Evolutionary conservation across 345 rosid genomes (phyloP).

Genomic region (Rhodamnia rubescens): DNA sequence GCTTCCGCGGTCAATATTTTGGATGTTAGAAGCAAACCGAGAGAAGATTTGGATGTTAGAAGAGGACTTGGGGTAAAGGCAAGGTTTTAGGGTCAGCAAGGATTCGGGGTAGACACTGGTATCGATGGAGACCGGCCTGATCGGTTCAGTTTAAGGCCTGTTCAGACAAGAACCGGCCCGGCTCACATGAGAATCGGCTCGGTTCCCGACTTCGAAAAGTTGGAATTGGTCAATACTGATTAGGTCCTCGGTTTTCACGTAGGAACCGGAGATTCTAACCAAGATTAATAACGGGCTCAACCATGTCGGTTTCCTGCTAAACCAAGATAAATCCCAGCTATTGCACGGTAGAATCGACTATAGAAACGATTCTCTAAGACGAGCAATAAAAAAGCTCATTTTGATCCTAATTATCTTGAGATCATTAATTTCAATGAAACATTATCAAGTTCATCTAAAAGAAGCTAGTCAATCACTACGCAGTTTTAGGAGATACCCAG

Average conservation of each 20-base stretch:
- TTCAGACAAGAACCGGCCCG: not conserved
- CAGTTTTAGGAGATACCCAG: not conserved
- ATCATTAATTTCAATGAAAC: not conserved
- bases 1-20: not conserved
- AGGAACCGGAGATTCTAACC: not conserved
- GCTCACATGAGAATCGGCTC: not conserved
- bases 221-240: not conserved
- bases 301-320: not conserved
- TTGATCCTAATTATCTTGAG: not conserved
- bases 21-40: not conserved
- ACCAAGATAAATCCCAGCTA: not conserved
- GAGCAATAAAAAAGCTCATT: not conserved
- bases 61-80: not conserved
- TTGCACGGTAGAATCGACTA: not conserved
- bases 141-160: not conserved
- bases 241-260: not conserved
- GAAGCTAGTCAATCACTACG: not conserved
- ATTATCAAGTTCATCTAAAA: not conserved
- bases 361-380: not conserved
- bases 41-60: not conserved
- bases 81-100: not conserved
- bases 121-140: not conserved
- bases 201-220: not conserved
- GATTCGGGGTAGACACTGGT: not conserved
- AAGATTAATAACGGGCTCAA: not conserved